phyloP scores from a whole-genome alignment of 177 flowering plant genomes.

The Telopea speciosissima region DNA sequence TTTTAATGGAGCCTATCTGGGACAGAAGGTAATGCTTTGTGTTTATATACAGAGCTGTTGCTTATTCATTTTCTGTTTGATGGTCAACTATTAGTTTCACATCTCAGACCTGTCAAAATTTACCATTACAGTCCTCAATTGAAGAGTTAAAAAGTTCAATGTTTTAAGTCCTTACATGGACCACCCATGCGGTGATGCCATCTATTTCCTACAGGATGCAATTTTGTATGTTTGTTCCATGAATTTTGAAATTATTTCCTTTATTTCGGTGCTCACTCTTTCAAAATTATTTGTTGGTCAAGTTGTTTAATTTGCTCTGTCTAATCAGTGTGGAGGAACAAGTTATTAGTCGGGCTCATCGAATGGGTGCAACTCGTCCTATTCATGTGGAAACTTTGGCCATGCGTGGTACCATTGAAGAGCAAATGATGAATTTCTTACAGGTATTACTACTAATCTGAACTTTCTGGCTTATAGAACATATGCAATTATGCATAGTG shows the following conservation, averaged over 20 bases:
- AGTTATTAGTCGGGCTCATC: conserved; percentile 98
- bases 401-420: conserved; percentile 96
- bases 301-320: neutral
- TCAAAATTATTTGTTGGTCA: neutral
- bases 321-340: conserved; percentile 91
- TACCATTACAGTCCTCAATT: neutral
- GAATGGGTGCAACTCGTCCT: conserved; percentile 97
- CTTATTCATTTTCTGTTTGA: neutral
- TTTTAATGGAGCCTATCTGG: conserved; percentile 93
- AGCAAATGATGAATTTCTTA: conserved; percentile 84
- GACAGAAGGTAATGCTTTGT: conserved; percentile 58
- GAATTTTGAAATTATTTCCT: neutral
- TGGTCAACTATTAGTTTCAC: neutral
- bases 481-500: neutral
- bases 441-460: conserved; percentile 37
- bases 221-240: too few relatives aligned
- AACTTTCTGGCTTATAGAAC: neutral
- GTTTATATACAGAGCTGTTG: neutral
- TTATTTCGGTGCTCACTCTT: neutral
- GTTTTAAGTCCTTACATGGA: too few relatives aligned
- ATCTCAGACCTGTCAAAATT: neutral
- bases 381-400: conserved; percentile 90
- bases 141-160: neutral
- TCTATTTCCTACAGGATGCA: neutral
- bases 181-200: neutral